Percentiles rank a stretch among this genome's conserved stretches.
phyloP scores from a whole-genome alignment of 352 stramenopile species.

The Pythium periplocum region DNA sequence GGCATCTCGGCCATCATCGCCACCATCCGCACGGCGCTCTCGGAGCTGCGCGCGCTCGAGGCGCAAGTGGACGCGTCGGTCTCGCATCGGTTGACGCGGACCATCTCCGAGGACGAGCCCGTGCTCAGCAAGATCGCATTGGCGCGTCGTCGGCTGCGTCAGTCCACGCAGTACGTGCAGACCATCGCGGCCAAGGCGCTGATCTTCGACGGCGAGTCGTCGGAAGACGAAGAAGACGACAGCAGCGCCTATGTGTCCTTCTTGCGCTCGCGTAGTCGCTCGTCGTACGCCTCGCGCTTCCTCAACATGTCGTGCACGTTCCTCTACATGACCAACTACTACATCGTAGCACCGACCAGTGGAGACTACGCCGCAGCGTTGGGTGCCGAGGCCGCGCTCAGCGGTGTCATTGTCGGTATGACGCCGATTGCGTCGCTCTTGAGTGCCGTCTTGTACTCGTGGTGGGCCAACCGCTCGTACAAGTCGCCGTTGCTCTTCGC shows the following conservation, averaged over 20 bases:
- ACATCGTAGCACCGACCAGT: constrained; percentile 95
- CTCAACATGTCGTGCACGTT: constrained; percentile 95
- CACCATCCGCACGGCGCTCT: constrained; percentile 64
- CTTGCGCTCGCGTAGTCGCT: constrained; percentile 29
- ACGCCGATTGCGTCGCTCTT: constrained; percentile 93
- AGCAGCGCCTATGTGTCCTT: constrained; percentile 42
- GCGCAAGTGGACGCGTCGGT: constrained; percentile 11
- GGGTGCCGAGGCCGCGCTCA: constrained; percentile 85
- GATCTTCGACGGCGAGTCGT: constrained; percentile 80
- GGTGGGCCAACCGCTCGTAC: constrained; percentile 91
- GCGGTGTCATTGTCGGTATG: constrained; percentile 95
- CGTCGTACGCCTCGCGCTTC: constrained; percentile 63
- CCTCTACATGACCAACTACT: constrained; percentile 99
- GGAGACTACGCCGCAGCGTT: constrained; percentile 89
- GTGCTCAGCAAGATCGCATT: constrained; percentile 67
- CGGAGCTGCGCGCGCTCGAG: constrained; percentile 51
- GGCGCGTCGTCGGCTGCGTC: constrained; percentile 58
- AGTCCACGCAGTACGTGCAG: constrained; percentile 84
- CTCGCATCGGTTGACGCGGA: constrained; percentile 22
- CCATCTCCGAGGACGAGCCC: constrained; percentile 73
- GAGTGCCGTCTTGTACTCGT: constrained; percentile 93
- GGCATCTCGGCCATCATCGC: constrained; percentile 86
- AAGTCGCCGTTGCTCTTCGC: constrained; percentile 82
- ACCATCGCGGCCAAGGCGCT: constrained; percentile 71
- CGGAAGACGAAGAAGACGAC: constrained; percentile 77